Base-by-base conservation (phyloP, 2,329 filamentous ascomycete species). In the Macrophomina phaseolina region DNA sequence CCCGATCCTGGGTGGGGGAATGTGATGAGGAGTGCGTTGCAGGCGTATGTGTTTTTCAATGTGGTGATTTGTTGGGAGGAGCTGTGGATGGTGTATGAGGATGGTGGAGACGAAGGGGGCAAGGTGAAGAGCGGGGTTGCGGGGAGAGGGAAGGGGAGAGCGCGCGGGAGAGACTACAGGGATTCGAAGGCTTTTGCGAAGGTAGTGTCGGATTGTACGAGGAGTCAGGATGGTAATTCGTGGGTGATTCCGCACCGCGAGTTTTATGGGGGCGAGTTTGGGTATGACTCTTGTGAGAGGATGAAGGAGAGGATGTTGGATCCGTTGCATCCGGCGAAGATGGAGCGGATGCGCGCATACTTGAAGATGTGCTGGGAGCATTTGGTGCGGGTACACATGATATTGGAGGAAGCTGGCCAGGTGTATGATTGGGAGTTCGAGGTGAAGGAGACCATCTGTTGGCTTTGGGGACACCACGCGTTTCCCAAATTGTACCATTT, bases 301-400 rank as follows among this genome's bases (percentile, higher is more conserved):
- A 11, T 55, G 34, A 38, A 55, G 16, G 32, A 9, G 42, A 9
- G 4, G n/a, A 16, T 11, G 12, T 14, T 53, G 3, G 49, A 53
- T 30, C 49, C 49, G 11, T 12, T 53, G 30, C 49, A 53, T 36
- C 49, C 49, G 7, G 49, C 49, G 1, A 36, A 53, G 14, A 16
- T 7, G 49, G 49, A 53, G 11, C 28, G 30, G 3, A 9, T 55
- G 16, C 14, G 34, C 7, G 52, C 9, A 34, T 55, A 55, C 40
- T 12, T 55, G 52, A 38, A 23, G 34, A 40, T 55, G 34, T 55
- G 52, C 34, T 55, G 52, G 52, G 52, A 40, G 6, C 52, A 55
- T 55, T 23, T 55, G 52, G 52, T 40, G 14, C 32, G 52, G 16
- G 52, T 55, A 5, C 34, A 55, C 32, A 38, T 55, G 52, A 34